Evolutionary conservation across 805 yeast genomes (phyloP).

Genomic region (Pichia californica): DNA sequence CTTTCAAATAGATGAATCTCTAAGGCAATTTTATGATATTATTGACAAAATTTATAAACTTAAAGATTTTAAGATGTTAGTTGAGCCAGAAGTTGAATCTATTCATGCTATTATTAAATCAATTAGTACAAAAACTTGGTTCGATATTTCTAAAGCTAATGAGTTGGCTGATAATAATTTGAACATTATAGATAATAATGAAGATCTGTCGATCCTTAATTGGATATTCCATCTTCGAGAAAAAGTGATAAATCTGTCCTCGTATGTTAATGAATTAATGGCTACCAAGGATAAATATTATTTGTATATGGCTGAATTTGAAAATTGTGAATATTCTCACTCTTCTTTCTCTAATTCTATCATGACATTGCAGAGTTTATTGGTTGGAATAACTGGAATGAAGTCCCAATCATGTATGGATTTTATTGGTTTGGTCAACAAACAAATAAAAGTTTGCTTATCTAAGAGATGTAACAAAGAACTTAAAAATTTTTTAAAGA

Average conservation of each 20-base stretch:
- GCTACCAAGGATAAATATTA: background rate
- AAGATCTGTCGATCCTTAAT: too few relatives aligned
- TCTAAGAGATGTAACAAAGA: conserved; percentile 22
- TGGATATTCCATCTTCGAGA: too few relatives aligned
- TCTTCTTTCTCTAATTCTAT: conserved; percentile 18
- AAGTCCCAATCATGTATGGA: too few relatives aligned
- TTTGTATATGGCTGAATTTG: conserved; percentile 12
- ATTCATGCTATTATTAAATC: conserved; percentile 23
- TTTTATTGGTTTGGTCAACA: too few relatives aligned
- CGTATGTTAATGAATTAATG: background rate
- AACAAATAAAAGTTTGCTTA: too few relatives aligned
- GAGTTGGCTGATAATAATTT: conserved; percentile 35
- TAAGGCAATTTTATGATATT: conserved; percentile 32
- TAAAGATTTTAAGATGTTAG: conserved; percentile 36
- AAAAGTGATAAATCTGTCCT: too few relatives aligned
- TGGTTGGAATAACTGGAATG: too few relatives aligned
- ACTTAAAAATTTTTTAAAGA: conserved; percentile 3
- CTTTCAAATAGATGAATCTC: conserved; percentile 43
- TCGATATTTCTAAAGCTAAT: conserved; percentile 39
- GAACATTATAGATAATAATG: too few relatives aligned
- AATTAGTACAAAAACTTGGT: conserved; percentile 42
- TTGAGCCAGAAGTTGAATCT: conserved; percentile 21
- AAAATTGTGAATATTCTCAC: conserved; percentile 22
- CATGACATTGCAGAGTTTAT: conserved; percentile 32
- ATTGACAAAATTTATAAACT: conserved; percentile 21